Conservation (phyloP, 495 filamentous ascomycete species). For the Podospora fimiseda region DNA sequence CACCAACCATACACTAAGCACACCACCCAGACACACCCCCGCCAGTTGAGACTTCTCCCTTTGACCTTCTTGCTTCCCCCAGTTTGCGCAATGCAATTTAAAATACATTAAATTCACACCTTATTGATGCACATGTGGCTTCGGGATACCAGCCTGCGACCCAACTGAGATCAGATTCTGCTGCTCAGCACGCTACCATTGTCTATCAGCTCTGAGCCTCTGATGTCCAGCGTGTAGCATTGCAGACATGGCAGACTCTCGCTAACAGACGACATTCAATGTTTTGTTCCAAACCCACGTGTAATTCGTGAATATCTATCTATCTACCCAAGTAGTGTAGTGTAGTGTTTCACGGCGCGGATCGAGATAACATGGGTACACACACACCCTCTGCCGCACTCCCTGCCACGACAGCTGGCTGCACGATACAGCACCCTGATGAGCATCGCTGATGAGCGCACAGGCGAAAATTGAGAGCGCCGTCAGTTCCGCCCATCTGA, state of each 20-base stretch:
- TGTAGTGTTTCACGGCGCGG: constrained; percentile 1
- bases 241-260: not conserved
- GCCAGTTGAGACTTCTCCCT: not conserved
- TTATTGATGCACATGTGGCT: constrained; percentile 22
- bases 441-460: constrained; percentile 5
- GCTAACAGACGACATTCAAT: not conserved
- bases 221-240: not conserved
- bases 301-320: not conserved
- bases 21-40: not conserved
- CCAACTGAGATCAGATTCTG: constrained; percentile 23
- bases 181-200: not conserved
- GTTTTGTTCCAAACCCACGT: not conserved
- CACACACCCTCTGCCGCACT: constrained; percentile 7
- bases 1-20: not conserved
- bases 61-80: constrained; percentile 21
- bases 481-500: constrained; percentile 10
- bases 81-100: constrained; percentile 20
- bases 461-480: constrained; percentile 4
- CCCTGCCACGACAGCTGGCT: constrained; percentile 14
- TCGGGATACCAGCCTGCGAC: constrained; percentile 19
- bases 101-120: constrained; percentile 27
- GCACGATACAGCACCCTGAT: constrained; percentile 15
- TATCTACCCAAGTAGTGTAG: too few species aligned
- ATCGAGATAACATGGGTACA: constrained; percentile 12
- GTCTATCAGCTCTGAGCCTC: not conserved